Base-by-base conservation (phyloP, 768 basidiomycete genomes). In the Astraeus odoratus region DNA sequence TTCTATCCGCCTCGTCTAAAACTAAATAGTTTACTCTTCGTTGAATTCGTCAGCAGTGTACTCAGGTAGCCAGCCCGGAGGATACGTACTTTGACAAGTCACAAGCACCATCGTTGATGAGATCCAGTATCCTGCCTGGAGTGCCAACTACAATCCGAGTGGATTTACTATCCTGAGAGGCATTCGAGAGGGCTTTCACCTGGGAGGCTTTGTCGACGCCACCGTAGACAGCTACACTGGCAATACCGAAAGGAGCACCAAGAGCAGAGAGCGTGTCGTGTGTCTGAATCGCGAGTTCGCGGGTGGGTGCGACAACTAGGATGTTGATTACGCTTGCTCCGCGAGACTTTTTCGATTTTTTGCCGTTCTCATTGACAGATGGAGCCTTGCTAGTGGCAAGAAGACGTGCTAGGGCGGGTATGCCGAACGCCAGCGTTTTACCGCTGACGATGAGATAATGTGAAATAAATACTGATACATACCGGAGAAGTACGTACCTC, bases 1-100 rank as follows among this genome's bases (percentile, higher is more conserved):
- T 97, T 41, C 95, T 77, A 67, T 98, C 95, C 5, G 96, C 96
- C 69, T 99, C 96, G 59, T 99, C 96, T 49, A 99, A 70, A 8
- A 97, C 95, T 18, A 98, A 71, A 67, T 94, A 99, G 34, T 80
- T 72, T 12, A 98, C 92, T 23, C 87, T 91, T 50, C 4, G 39
- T 15, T 29, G 26, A 12, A 18, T 18, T 43, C 20, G 30, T 41
- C 15, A 50, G 56, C 33, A 44, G 33, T 24, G 16, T 7, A 13
- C 29, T 7, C 7, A 15, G 10, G 51, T 36, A 23, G 9, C 13
- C 31, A 51, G 2, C 8, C 24, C 4, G 7, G 19, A 34, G 22
- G 19, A 71, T n/a, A n/a, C 83, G 52, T 52, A 86, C 83, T 73
- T 65, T 55, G 83, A 83, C 16, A 98, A 68, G 66, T 93, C 86